phyloP scores from a whole-genome alignment of 1,284 basidiomycete genomes.

The Ustilago nuda region DNA sequence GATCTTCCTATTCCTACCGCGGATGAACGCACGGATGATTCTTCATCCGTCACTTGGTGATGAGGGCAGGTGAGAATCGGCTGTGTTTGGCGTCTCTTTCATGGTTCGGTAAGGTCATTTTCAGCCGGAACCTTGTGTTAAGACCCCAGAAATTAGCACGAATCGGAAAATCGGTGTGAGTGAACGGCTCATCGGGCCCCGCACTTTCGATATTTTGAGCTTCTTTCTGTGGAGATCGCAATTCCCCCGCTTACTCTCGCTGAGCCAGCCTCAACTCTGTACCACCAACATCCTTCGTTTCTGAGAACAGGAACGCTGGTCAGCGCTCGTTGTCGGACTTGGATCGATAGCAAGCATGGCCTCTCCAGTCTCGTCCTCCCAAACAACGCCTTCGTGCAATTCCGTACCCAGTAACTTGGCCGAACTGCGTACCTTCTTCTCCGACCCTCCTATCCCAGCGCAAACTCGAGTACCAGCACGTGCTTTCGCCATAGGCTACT shows the following conservation, averaged over 20 bases:
- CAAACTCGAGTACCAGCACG: constrained; percentile 33
- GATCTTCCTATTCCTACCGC: too few species aligned
- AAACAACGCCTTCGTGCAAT: constrained; percentile 30
- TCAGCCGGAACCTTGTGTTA: neutral
- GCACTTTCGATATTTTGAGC: constrained; percentile 3
- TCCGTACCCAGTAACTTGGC: constrained; percentile 16
- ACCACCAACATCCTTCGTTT: neutral
- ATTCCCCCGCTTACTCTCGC: neutral
- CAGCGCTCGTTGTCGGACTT: too few species aligned
- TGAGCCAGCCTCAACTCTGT: neutral
- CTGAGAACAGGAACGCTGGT: too few species aligned
- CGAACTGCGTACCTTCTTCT: constrained; percentile 17
- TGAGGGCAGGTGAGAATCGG: neutral
- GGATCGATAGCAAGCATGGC: constrained; percentile 18
- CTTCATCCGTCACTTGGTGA: too few species aligned
- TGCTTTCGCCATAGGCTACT: constrained; percentile 46
- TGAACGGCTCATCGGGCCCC: neutral
- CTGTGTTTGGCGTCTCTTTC: too few species aligned
- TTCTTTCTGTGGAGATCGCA: neutral
- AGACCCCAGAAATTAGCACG: neutral
- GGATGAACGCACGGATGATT: too few species aligned
- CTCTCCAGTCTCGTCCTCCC: constrained; percentile 38
- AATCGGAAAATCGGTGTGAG: neutral
- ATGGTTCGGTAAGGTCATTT: neutral
- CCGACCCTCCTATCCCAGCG: constrained; percentile 39